Base-by-base conservation (phyloP, 108 stramenopile genomes). In the Nitzschia palea region DNA sequence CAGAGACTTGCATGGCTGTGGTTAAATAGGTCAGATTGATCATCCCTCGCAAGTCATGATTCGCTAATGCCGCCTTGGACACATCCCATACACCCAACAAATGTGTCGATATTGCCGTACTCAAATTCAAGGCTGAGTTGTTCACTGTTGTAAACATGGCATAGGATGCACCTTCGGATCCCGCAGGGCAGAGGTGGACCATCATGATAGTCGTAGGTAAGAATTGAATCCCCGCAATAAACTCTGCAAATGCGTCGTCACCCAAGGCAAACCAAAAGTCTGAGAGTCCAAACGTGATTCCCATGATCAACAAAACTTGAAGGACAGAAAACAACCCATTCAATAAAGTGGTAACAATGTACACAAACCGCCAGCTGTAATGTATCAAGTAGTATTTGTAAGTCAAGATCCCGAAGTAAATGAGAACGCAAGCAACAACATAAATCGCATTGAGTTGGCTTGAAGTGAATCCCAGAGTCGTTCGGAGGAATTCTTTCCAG, bases 81-180 rank as follows among this genome's bases (percentile, higher is more conserved):
- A 90, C 89, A 62, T 90, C 89, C 93, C 89, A 94, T 18, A 90
- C 78, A 6, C 82, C 63, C 14, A 90, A 65, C 12, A 94, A 53
- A 26, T 79, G 27, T n/a, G 89, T 89, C 34, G 81, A 77, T 22
- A 94, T 44, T 0, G 87, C 86, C 28, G 70, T 43, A 31, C 72
- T 69, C 44, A 94, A 45, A 17, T 77, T 79, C 14, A 67, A 48
- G 0, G 93, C 93, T 2, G 78, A 77, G 44, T 93, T 89, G 67
- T 76, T 74, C 58, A 91, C 79, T 9, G 90, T 91, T 42, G 90
- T 91, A 53, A 91, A 91, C 93, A 94, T 94, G 48, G 89, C 89
- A 71, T 93, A 93, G 31, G 77, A 79, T 27, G 92, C 86, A 29
- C 92, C 92, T 80, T 94, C 93, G 1, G 70, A 77, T 31, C 89